Percentiles rank a stretch among this genome's conserved stretches.
Conservation (phyloP, 2,329 filamentous ascomycete genomes). For the Aspergillus sp. region DNA sequence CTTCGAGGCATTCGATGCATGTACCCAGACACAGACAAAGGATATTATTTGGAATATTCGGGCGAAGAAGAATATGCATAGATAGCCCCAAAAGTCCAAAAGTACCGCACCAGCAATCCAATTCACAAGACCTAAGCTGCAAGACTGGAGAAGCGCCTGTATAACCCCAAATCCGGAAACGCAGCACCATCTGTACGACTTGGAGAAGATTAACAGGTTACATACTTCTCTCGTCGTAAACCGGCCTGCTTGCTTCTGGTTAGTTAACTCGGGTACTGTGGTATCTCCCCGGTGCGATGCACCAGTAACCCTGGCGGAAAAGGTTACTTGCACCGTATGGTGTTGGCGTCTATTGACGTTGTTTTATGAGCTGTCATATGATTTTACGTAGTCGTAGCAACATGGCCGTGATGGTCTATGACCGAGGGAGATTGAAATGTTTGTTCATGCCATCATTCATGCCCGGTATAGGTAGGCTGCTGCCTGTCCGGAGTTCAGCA, state of each 20-base stretch:
- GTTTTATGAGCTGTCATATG: background rate
- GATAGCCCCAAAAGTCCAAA: background rate
- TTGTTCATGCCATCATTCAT: background rate
- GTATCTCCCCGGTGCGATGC: background rate
- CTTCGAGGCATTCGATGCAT: too few relatives aligned
- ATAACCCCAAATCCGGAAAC: background rate
- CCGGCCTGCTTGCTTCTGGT: background rate
- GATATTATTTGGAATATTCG: too few relatives aligned
- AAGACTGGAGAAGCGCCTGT: background rate
- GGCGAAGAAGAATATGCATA: too few relatives aligned
- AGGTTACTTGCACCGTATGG: background rate
- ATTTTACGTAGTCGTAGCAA: background rate
- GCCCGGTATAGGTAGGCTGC: background rate
- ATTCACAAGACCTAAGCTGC: background rate
- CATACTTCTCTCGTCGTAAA: background rate
- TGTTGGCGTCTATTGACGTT: too few relatives aligned
- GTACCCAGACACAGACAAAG: too few relatives aligned
- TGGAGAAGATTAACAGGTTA: background rate
- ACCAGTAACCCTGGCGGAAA: background rate
- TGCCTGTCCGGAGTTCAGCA: background rate
- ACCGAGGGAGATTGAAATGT: background rate
- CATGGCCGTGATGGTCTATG: background rate
- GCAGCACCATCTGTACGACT: background rate
- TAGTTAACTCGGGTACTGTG: background rate
- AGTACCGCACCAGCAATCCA: background rate